Conservation (phyloP, 2,329 filamentous ascomycete species). For the Lithohypha guttulata region DNA sequence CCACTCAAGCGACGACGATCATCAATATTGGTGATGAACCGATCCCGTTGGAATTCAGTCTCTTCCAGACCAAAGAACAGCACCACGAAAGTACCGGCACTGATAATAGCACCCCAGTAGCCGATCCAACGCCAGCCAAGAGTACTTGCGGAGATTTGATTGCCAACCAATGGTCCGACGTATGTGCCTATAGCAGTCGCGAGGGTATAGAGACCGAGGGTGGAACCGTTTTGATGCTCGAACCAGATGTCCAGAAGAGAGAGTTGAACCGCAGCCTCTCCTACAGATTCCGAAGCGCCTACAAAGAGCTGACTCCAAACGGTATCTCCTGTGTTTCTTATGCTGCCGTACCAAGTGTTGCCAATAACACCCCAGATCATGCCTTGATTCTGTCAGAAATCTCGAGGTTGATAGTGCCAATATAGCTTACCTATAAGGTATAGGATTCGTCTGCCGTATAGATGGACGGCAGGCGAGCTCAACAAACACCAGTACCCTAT, state of each 20-base stretch:
- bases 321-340: conserved; percentile 35
- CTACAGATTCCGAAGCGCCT: conserved; percentile 46
- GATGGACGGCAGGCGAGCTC: conserved; percentile 42
- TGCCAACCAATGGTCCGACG: conserved; percentile 43
- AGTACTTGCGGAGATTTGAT: conserved; percentile 38
- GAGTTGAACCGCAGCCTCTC: conserved; percentile 47
- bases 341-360: conserved; percentile 43
- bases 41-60: conserved; percentile 26
- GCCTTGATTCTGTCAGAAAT: neutral
- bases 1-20: conserved; percentile 3
- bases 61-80: conserved; percentile 45
- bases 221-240: conserved; percentile 45
- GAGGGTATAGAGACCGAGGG: conserved; percentile 46
- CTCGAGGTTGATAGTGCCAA: no score
- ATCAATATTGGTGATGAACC: conserved; percentile 10
- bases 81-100: conserved; percentile 36
- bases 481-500: conserved; percentile 48
- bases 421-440: conserved; percentile 41
- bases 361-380: conserved; percentile 40
- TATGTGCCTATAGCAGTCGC: conserved; percentile 48
- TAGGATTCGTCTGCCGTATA: conserved; percentile 46
- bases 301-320: conserved; percentile 49
- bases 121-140: conserved; percentile 48
- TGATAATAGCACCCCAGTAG: conserved; percentile 42
- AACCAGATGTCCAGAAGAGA: conserved; percentile 49